These are phyloP conservation scores for Verruconis gallopava DNA, from an alignment of 2,329 filamentous ascomycete species.

Conservation along the genomic window DNA sequence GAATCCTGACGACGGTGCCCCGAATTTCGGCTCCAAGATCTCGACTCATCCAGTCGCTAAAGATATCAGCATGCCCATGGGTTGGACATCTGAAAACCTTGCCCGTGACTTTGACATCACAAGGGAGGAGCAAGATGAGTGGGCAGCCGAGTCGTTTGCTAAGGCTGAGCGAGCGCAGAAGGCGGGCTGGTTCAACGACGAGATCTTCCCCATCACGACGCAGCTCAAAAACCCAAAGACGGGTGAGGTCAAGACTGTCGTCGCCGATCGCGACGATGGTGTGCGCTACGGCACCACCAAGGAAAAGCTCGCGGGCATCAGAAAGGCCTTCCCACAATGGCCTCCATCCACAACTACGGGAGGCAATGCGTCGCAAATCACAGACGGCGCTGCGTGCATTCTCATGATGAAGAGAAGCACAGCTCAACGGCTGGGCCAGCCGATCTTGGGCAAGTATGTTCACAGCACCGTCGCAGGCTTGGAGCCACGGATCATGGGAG, in stretches of 20 bases:
- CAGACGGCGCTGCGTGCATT: constrained; percentile 83
- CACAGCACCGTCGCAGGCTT: constrained; percentile 77
- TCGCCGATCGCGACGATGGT: constrained; percentile 76
- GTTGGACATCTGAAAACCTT: constrained; percentile 85
- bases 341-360: constrained; percentile 80
- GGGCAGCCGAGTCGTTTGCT: constrained; percentile 79
- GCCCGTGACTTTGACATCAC: constrained; percentile 67
- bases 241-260: constrained; percentile 69
- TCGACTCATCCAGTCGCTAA: constrained; percentile 69
- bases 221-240: constrained; percentile 86
- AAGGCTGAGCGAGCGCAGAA: constrained; percentile 80
- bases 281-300: constrained; percentile 73
- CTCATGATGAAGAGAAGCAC: constrained; percentile 90
- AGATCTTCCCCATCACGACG: constrained; percentile 77
- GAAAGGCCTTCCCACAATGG: constrained; percentile 77
- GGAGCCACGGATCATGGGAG: constrained; percentile 85
- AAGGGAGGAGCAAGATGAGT: constrained; percentile 71
- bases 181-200: constrained; percentile 76
- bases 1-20: constrained; percentile 48
- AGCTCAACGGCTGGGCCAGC: constrained; percentile 76
- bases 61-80: constrained; percentile 98
- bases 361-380: constrained; percentile 91
- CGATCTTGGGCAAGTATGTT: constrained; percentile 86
- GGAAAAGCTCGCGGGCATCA: constrained; percentile 83
- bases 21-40: constrained; percentile 74